Evolutionary conservation across 345 rosid species (phyloP).

Genomic region (Hypericum perforatum): DNA sequence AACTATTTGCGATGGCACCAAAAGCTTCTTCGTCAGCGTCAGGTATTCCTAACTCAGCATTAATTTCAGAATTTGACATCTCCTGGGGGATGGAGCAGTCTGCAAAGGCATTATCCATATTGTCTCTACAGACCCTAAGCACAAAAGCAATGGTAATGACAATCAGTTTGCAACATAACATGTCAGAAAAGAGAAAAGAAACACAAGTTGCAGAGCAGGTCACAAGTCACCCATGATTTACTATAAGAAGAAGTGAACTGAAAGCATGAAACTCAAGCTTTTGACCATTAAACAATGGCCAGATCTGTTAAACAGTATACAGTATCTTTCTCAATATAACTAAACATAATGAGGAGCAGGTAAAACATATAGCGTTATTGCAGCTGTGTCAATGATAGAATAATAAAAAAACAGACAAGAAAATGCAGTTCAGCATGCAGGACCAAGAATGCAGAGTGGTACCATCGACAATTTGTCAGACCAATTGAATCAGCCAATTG

Average conservation of each 20-base stretch:
- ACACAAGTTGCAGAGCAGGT: too few species aligned
- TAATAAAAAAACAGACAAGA: neutral
- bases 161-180: too few species aligned
- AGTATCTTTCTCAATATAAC: too few species aligned
- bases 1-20: constrained; percentile 37
- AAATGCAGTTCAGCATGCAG: neutral
- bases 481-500: constrained; percentile 54
- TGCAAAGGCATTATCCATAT: constrained; percentile 51
- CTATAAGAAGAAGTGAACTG: too few species aligned
- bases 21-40: constrained; percentile 76
- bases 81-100: constrained; percentile 83
- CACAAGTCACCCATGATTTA: too few species aligned
- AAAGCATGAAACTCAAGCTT: too few species aligned
- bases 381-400: neutral
- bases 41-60: constrained; percentile 83
- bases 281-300: too few species aligned
- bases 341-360: too few species aligned
- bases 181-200: too few species aligned
- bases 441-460: constrained; percentile 16
- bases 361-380: too few species aligned
- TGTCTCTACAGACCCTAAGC: constrained; percentile 77
- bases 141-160: neutral
- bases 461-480: constrained; percentile 68
- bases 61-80: constrained; percentile 87
- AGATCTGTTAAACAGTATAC: too few species aligned